These are phyloP conservation scores for Neurospora sp. DNA, from an alignment of 495 filamentous ascomycete genomes.

Conservation along the genomic window DNA sequence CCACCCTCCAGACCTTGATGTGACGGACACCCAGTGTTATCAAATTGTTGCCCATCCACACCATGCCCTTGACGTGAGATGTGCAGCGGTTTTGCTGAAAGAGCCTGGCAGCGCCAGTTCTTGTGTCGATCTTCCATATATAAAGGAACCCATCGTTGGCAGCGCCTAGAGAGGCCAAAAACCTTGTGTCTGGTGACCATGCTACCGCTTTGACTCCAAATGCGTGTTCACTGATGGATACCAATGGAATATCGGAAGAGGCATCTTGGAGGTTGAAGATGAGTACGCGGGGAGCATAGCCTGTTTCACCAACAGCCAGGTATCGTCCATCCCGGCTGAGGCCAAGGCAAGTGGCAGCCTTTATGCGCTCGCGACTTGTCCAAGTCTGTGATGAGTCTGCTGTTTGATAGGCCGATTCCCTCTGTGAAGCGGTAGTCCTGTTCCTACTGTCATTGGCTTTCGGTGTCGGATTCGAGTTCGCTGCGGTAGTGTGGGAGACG, in stretches of 20 bases:
- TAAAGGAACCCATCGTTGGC: slow-evolving; percentile 91
- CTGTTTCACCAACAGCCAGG: slow-evolving; percentile 90
- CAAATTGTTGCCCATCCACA: slow-evolving; percentile 64
- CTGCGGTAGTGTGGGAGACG: slow-evolving; percentile 22
- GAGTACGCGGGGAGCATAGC: slow-evolving; percentile 83
- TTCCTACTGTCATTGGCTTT: slow-evolving; percentile 54
- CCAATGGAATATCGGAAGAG: slow-evolving; percentile 71
- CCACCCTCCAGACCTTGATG: slow-evolving; percentile 86
- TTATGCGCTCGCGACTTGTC: slow-evolving; percentile 82
- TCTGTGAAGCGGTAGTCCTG: slow-evolving; percentile 40
- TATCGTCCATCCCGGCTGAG: slow-evolving; percentile 84
- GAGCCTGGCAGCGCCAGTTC: slow-evolving; percentile 73
- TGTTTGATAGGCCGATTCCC: slow-evolving; percentile 40
- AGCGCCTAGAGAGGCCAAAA: slow-evolving; percentile 77
- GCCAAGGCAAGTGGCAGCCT: slow-evolving; percentile 90
- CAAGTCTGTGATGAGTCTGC: slow-evolving; percentile 47
- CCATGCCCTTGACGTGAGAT: slow-evolving; percentile 66
- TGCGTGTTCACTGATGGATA: slow-evolving; percentile 77
- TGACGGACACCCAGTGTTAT: slow-evolving; percentile 75
- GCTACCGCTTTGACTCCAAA: slow-evolving; percentile 82
- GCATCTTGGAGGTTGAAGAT: slow-evolving; percentile 76
- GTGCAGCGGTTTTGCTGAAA: slow-evolving; percentile 95
- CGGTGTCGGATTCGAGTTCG: slow-evolving; percentile 49
- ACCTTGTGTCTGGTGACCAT: slow-evolving; percentile 80
- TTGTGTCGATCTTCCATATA: slow-evolving; percentile 75